Conservation (phyloP, 345 rosid species). For the Eucalyptus grandis region DNA sequence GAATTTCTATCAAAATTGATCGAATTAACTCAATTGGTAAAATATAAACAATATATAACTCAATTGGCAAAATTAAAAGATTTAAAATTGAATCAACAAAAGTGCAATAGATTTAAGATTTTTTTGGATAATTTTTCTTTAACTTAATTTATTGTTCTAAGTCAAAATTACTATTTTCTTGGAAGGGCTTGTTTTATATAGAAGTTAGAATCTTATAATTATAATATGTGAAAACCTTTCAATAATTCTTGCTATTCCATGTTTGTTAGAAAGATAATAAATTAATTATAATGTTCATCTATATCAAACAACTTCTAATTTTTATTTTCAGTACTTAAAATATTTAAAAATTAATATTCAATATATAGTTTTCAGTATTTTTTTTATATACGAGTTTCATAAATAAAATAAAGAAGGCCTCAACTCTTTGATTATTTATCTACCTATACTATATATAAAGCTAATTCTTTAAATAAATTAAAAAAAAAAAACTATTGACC, state of each 20-base stretch:
- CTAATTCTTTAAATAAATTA: too few relatives aligned
- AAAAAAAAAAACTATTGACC: too few relatives aligned
- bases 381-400: too few relatives aligned
- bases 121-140: too few relatives aligned
- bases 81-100: fast-evolving
- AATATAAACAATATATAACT: fast-evolving
- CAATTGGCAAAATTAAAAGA: too few relatives aligned
- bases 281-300: not conserved
- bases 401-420: not conserved
- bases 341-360: too few relatives aligned
- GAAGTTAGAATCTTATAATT: not conserved
- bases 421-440: not conserved
- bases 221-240: not conserved
- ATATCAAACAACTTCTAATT: not conserved
- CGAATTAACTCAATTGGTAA: fast-evolving
- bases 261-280: not conserved
- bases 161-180: not conserved
- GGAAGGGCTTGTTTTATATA: not conserved
- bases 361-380: too few relatives aligned
- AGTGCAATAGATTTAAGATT: too few relatives aligned
- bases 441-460: not conserved
- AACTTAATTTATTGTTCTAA: too few relatives aligned
- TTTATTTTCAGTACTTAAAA: not conserved
- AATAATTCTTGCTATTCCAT: not conserved
- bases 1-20: too few relatives aligned